phyloP scores from a whole-genome alignment of 495 filamentous ascomycete genomes.

The Tuber microsphaerosporum region DNA sequence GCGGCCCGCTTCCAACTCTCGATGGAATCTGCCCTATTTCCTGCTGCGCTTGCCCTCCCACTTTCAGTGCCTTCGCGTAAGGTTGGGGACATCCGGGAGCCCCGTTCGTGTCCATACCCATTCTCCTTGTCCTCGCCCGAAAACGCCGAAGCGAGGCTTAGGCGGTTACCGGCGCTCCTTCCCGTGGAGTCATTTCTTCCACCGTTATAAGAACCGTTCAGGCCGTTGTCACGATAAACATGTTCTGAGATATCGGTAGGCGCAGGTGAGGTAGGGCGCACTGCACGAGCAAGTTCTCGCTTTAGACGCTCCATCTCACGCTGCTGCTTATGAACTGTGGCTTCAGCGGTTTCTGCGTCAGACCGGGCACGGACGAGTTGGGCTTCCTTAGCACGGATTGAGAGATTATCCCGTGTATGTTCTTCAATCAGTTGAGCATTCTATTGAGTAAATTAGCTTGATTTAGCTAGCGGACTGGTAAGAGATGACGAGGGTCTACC shows the following conservation, averaged over 20 bases:
- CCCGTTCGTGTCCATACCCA: constrained; percentile 46
- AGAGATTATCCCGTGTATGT: constrained; percentile 87
- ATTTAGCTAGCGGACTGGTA: constrained; percentile 37
- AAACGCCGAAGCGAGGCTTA: constrained; percentile 65
- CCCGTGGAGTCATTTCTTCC: constrained; percentile 26
- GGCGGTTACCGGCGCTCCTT: constrained; percentile 44
- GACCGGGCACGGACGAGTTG: constrained; percentile 85
- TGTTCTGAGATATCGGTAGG: constrained; percentile 42
- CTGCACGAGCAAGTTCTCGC: constrained; percentile 56
- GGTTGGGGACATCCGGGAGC: constrained; percentile 37
- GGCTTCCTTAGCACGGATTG: constrained; percentile 96
- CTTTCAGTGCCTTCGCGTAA: constrained; percentile 37
- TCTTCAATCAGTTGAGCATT: constrained; percentile 97
- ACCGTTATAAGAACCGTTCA: constrained; percentile 23
- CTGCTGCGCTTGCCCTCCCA: constrained; percentile 44
- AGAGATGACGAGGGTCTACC: constrained; percentile 24
- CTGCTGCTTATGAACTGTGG: constrained; percentile 69
- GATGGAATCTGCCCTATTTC: constrained; percentile 54
- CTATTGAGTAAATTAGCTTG: constrained; percentile 46
- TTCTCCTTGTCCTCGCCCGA: constrained; percentile 77
- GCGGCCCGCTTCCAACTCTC: constrained; percentile 97
- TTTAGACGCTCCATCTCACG: constrained; percentile 90
- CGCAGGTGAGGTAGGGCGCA: constrained; percentile 45
- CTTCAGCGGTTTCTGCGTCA: constrained; percentile 82
- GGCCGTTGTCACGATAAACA: constrained; percentile 35